Conservation (phyloP, 345 rosid genomes). For the Noccaea bulbosa region DNA sequence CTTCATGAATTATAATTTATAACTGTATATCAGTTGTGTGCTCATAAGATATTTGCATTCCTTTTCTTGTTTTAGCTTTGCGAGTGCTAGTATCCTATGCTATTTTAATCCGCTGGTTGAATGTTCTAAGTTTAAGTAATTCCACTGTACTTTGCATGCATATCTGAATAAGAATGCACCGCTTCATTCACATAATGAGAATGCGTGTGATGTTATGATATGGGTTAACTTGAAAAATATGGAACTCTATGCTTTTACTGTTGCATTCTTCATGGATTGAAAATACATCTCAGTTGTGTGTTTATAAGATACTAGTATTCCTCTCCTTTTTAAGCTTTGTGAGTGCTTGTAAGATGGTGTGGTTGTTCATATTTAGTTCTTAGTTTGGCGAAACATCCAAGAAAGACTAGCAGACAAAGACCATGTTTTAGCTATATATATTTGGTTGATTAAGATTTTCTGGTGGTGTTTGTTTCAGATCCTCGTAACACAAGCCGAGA, state of each 20-base stretch:
- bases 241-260: background rate
- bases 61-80: background rate
- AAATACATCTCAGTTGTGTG: background rate
- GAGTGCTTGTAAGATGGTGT: slow-evolving; percentile 2
- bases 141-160: too few species aligned
- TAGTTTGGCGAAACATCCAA: too few species aligned
- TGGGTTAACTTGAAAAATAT: background rate
- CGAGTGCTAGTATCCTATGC: background rate
- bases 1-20: background rate
- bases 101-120: too few species aligned
- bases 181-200: too few species aligned
- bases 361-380: too few species aligned
- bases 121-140: too few species aligned
- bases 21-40: background rate
- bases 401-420: too few species aligned
- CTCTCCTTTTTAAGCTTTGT: background rate
- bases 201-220: background rate
- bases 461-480: too few species aligned
- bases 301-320: background rate
- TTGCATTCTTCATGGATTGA: slow-evolving; percentile 4
- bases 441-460: too few species aligned
- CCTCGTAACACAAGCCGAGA: too few species aligned
- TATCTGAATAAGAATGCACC: too few species aligned
- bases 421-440: too few species aligned
- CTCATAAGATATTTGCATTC: background rate